A percentile compares a stretch with the other conserved stretches of the same genome.
phyloP scores from a whole-genome alignment of 305 asterid species.

The Fraxinus angustifolia region DNA sequence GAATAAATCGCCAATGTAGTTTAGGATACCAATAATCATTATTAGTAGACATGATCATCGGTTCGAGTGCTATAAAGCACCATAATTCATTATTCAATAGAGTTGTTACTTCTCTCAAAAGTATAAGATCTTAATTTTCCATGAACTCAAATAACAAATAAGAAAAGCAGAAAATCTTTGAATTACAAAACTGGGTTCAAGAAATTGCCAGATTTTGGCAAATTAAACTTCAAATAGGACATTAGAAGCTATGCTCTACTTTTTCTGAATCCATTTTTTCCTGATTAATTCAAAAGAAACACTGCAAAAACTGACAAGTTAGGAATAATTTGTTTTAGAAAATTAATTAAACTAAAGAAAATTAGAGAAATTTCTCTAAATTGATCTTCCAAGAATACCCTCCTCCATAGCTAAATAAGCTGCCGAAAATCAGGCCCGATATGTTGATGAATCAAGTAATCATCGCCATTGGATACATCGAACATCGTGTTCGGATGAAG shows the following conservation, averaged over 20 bases:
- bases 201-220: slow-evolving; percentile 30
- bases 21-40: neutral
- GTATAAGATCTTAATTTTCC: neutral
- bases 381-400: neutral
- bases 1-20: neutral
- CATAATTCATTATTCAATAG: neutral
- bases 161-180: slow-evolving; percentile 2
- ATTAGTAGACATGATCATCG: neutral
- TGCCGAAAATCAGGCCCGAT: slow-evolving; percentile 73
- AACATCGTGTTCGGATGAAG: slow-evolving; percentile 57
- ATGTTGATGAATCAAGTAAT: slow-evolving; percentile 75
- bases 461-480: slow-evolving; percentile 58
- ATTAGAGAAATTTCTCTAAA: neutral
- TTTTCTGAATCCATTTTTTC: neutral
- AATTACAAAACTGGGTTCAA: slow-evolving; percentile 22
- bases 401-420: slow-evolving; percentile 29
- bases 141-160: neutral
- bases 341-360: slow-evolving; percentile 14
- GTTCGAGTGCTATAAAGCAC: neutral
- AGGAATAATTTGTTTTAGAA: slow-evolving; percentile 22
- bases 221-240: slow-evolving; percentile 24
- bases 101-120: neutral
- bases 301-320: slow-evolving; percentile 44
- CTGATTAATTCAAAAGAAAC: slow-evolving; percentile 14
- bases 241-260: slow-evolving; percentile 20